A percentile compares a stretch with the other conserved stretches of the same genome.
These are phyloP conservation scores for Hypoxylon fragiforme DNA, from an alignment of 495 filamentous ascomycete species.

Conservation along the genomic window DNA sequence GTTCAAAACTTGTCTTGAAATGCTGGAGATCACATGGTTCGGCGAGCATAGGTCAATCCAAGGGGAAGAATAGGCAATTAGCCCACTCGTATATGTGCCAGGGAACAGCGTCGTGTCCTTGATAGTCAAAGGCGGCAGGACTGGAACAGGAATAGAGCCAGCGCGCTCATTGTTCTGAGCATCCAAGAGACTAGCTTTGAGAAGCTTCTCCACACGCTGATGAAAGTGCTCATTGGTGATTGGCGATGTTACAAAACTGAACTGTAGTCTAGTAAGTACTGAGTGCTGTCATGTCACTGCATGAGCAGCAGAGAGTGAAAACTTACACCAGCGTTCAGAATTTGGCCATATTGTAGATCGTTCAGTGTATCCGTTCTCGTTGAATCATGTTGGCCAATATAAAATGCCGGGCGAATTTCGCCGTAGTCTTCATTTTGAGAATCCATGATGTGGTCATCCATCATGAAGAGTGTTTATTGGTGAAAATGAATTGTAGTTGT, in stretches of 20 bases:
- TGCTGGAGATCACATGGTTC: conserved; percentile 75
- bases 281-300: too few species aligned
- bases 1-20: conserved; percentile 87
- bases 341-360: conserved; percentile 63
- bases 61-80: conserved; percentile 73
- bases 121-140: conserved; percentile 70
- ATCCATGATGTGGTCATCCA: too few species aligned
- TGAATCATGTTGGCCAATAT: conserved; percentile 82
- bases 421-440: conserved; percentile 54
- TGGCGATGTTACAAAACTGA: conserved; percentile 87
- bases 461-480: too few species aligned
- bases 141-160: conserved; percentile 45
- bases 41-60: conserved; percentile 91
- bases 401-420: conserved; percentile 63
- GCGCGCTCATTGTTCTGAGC: conserved; percentile 21
- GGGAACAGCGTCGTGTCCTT: conserved; percentile 76
- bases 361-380: conserved; percentile 64
- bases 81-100: conserved; percentile 67
- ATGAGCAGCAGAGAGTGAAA: background rate
- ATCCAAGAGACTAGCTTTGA: conserved; percentile 59
- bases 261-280: conserved; percentile 56
- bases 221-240: conserved; percentile 87
- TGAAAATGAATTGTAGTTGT: too few species aligned
- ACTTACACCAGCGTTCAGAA: conserved; percentile 67
- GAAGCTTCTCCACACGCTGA: conserved; percentile 66